phyloP scores from a whole-genome alignment of 2,329 filamentous ascomycete genomes.

The Graphiopsis chlorocephala region DNA sequence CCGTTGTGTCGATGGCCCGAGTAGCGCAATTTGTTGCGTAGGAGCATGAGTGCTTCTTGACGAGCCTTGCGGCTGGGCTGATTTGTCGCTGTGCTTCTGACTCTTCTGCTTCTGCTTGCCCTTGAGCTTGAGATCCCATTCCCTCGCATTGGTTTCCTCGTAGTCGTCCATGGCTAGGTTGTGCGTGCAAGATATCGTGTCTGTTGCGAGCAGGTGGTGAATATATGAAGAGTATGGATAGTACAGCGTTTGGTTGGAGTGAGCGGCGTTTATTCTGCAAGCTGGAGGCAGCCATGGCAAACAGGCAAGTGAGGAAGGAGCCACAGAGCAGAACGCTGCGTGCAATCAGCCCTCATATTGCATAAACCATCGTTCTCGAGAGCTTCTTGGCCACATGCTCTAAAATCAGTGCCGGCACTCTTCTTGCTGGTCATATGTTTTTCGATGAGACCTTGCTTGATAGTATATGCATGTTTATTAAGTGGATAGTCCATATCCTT shows the following conservation, averaged over 20 bases:
- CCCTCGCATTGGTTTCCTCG: slow-evolving; percentile 22
- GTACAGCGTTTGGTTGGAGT: background rate
- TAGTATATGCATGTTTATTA: too few species aligned
- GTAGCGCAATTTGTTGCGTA: background rate
- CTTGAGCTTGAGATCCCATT: slow-evolving; percentile 20
- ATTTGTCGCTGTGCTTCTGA: background rate
- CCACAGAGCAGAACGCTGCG: background rate
- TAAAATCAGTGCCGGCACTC: too few species aligned
- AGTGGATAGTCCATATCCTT: too few species aligned
- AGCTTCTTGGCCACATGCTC: background rate
- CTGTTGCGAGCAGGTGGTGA: background rate
- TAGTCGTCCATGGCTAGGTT: slow-evolving; percentile 17
- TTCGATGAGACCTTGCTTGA: too few species aligned
- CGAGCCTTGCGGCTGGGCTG: background rate
- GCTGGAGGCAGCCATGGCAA: background rate
- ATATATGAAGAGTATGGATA: background rate
- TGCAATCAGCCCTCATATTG: background rate
- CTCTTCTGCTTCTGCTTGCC: background rate
- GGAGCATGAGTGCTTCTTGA: background rate
- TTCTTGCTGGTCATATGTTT: too few species aligned
- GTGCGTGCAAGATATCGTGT: too few species aligned
- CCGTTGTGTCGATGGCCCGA: background rate
- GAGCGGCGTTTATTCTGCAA: background rate
- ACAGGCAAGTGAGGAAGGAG: background rate
- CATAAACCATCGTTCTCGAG: background rate